Evolutionary conservation across 805 yeast species (phyloP), one percentile per base, ranked within the genome.

Genomic region (Naumovozyma castellii): DNA sequence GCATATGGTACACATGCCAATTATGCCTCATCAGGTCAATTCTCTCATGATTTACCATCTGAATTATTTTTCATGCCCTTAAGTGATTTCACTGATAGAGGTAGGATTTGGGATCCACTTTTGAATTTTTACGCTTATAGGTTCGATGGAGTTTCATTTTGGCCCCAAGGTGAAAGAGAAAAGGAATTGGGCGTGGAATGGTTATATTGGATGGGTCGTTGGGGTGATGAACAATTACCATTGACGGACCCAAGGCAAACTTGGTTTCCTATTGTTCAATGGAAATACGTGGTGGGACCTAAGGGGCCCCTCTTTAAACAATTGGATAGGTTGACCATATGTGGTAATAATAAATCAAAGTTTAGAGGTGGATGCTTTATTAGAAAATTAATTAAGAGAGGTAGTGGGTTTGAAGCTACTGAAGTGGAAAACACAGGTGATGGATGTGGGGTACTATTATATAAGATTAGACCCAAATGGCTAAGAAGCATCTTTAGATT

Each of bases 1-100:
- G 95, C 96, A 0, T 68, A 95, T 42, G 97, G 97, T 0, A 88
- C 97, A 0, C 97, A 88, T 62, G 97, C 97, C 19, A 88, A 88
- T 60, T 88, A 88, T 54, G 90, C 88, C 1, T 74, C 88, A 13
- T 85, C 80, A 0, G 97, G 97, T 0, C 94, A 86, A 54, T 95
- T 88, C 56, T 78, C 95, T 0, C 97, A 87, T 57, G 97, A 88
- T 57, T 68, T 86, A 37, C 97, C 97, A 1, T 32, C 35, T 8
- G 18, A 13, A n/a, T 53, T 54, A 35, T 51, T 54, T 36, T 87
- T 84, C 64, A 80, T 82, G 27, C 86, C 90, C 41, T 65, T 88
- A 38, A 75, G 83, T 33, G 97, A 88, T 63, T 88, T 84, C 61
- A 85, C 97, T 0, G 97, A 88, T 57, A 68, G 94, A 31, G 97